Evolutionary conservation across 2,329 filamentous ascomycete genomes (phyloP), one percentile per base, ranked within the genome.

Genomic region (Botrytis porri): DNA sequence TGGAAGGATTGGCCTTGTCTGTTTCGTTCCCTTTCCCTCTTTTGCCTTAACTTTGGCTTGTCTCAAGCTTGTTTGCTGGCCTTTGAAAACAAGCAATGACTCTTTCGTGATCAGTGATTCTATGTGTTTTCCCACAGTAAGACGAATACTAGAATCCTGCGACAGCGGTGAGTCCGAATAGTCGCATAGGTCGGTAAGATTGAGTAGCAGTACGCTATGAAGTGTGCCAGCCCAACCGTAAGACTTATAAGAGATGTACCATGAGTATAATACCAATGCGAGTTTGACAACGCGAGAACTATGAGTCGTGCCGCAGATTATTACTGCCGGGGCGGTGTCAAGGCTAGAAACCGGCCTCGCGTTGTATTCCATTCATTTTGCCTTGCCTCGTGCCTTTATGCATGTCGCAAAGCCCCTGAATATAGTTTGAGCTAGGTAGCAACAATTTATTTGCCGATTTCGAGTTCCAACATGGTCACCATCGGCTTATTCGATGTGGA

Each of bases 361-460:
- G 37, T 60, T 67, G 62, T 32, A 57, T 41, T 4, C 48, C 64
- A 29, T 43, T 18, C 48, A n/a, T 41, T 60, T 37, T 48, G 48
- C 70, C 37, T 72, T 59, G 70, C 70, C 70, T 72, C 29, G 70
- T 67, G 70, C 63, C 59, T 72, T 41, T 22, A 65, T 72, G 70
- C 70, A 72, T 66, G 62, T 67, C 70, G 51, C 66, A 43, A 54
- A 66, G 51, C 62, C 70, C 70, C 62, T 72, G 69, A 57, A 51
- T 41, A 39, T 64, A 45, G 20, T 29, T 72, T 48, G 70, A 45
- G 62, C 51, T 60, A 43, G 70, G 37, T 48, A 43, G 45, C 25
- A 39, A 66, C 10, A 54, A 39, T 35, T 41, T 67, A 67, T 67
- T 67, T 72, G 39, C 51, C 62, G 62, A 43, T 32, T 39, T 39